Evolutionary conservation across 2,329 filamentous ascomycete genomes (phyloP).

Genomic region (Dichotomopilus funicola): DNA sequence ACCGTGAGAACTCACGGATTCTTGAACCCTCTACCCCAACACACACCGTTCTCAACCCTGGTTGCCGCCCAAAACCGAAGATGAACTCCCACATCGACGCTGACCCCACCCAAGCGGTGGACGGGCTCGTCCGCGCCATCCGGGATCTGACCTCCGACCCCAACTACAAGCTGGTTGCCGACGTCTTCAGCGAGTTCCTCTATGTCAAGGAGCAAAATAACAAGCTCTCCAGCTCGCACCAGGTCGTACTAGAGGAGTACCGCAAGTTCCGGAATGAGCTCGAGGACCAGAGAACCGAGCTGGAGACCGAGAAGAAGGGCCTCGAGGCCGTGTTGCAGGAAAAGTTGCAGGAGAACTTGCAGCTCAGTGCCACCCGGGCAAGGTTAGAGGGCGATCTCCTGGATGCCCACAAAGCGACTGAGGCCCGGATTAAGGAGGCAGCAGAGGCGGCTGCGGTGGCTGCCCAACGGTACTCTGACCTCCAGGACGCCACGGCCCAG

Average conservation of each 20-base stretch:
- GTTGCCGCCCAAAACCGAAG: constrained; percentile 8
- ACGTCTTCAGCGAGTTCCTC: constrained; percentile 30
- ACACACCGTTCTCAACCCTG: neutral
- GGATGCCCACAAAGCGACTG: constrained; percentile 17
- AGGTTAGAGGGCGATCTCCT: constrained; percentile 22
- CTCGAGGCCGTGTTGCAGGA: constrained; percentile 24
- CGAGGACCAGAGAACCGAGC: constrained; percentile 24
- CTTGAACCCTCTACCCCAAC: neutral
- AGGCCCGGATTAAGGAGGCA: constrained; percentile 17
- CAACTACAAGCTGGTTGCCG: constrained; percentile 31
- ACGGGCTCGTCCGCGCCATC: constrained; percentile 30
- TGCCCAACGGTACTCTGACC: constrained; percentile 14
- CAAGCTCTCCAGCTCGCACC: constrained; percentile 27
- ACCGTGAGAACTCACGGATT: constrained; percentile 6
- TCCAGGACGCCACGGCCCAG: constrained; percentile 5
- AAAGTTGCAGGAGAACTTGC: constrained; percentile 23
- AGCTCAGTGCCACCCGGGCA: constrained; percentile 19
- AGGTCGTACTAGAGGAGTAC: constrained; percentile 30
- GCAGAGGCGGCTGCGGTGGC: constrained; percentile 17
- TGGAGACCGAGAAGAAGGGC: constrained; percentile 24
- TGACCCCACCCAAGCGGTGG: constrained; percentile 25
- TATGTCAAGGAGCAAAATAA: constrained; percentile 29
- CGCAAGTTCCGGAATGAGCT: constrained; percentile 29
- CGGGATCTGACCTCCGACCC: constrained; percentile 29
- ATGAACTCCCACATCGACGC: constrained; percentile 20